Evolutionary conservation across 2,329 filamentous ascomycete species (phyloP).

Genomic region (Diplodia sapinea): DNA sequence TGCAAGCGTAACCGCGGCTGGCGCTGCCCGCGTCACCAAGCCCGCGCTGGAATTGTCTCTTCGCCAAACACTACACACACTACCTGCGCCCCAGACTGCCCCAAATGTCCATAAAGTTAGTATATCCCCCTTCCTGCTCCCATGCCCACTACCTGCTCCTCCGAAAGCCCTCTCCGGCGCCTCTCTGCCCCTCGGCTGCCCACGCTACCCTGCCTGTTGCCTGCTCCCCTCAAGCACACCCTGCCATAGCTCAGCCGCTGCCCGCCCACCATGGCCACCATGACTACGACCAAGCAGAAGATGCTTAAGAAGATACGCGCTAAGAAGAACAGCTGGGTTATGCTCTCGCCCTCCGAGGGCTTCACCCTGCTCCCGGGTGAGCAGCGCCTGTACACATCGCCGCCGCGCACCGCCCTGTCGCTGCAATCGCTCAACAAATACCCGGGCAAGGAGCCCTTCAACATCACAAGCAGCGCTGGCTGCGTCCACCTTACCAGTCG

Average conservation of each 20-base stretch:
- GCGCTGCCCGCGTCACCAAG: slow-evolving; percentile 26
- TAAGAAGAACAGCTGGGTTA: slow-evolving; percentile 74
- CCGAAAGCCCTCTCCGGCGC: slow-evolving; percentile 9
- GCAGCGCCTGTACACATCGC: slow-evolving; percentile 78
- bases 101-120: slow-evolving; percentile 50
- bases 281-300: slow-evolving; percentile 33
- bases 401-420: slow-evolving; percentile 76
- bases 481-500: slow-evolving; percentile 83
- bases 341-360: slow-evolving; percentile 74
- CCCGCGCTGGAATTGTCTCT: slow-evolving; percentile 23
- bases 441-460: slow-evolving; percentile 67
- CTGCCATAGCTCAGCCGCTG: slow-evolving; percentile 15
- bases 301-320: slow-evolving; percentile 37
- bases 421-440: slow-evolving; percentile 73
- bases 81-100: slow-evolving; percentile 25
- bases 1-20: slow-evolving; percentile 26
- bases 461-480: slow-evolving; percentile 75
- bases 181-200: slow-evolving; percentile 21
- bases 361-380: slow-evolving; percentile 88
- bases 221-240: slow-evolving; percentile 11
- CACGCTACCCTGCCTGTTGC: slow-evolving; percentile 25
- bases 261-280: slow-evolving; percentile 9
- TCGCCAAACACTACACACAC: slow-evolving; percentile 10
- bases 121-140: slow-evolving; percentile 34
- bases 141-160: slow-evolving; percentile 5